phyloP scores from a whole-genome alignment of 2,329 filamentous ascomycete species.

The Penicillium capsulatum region DNA sequence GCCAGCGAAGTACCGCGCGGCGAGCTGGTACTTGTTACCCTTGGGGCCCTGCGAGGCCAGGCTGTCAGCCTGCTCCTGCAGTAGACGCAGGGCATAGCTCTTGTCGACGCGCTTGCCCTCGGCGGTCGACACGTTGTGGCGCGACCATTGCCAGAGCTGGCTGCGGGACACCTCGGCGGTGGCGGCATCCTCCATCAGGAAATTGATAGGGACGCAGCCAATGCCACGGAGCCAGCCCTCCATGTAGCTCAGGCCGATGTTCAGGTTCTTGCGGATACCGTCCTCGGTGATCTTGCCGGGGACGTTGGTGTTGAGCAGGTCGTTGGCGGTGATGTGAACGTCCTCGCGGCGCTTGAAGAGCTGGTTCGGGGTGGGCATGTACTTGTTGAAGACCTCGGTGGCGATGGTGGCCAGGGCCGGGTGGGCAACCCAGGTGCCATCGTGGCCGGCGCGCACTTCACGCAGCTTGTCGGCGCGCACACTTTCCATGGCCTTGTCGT shows the following conservation, averaged over 20 bases:
- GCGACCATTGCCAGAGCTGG: slow-evolving; percentile 96
- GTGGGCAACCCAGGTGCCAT: slow-evolving; percentile 97
- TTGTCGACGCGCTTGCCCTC: slow-evolving; percentile 94
- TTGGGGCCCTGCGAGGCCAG: slow-evolving; percentile 70
- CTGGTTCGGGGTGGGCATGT: slow-evolving; percentile 99
- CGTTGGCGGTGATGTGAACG: slow-evolving; percentile 77
- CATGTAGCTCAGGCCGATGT: slow-evolving; percentile 97
- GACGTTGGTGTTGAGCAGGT: slow-evolving; percentile 97
- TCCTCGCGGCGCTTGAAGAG: slow-evolving; percentile 87
- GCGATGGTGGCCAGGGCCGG: slow-evolving; percentile 86
- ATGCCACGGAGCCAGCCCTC: slow-evolving; percentile 95
- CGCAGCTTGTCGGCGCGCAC: slow-evolving; percentile 94
- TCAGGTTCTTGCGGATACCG: slow-evolving; percentile 95
- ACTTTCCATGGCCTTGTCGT: slow-evolving; percentile 89
- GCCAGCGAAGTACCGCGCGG: slow-evolving; percentile 83
- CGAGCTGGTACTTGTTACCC: slow-evolving; percentile 88
- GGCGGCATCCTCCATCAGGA: slow-evolving; percentile 95
- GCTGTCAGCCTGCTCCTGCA: slow-evolving; percentile 78
- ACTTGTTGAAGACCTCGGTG: slow-evolving; percentile 88
- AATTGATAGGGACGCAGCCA: slow-evolving; percentile 96
- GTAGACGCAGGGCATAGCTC: slow-evolving; percentile 77
- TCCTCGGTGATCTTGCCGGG: slow-evolving; percentile 87
- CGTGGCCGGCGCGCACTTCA: slow-evolving; percentile 90
- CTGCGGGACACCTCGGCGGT: slow-evolving; percentile 92
- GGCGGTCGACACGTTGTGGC: slow-evolving; percentile 66